A percentile compares a stretch with the other conserved stretches of the same genome.
These are phyloP conservation scores for Umbilicus rupestris DNA, from an alignment of 164 flowering plant genomes.

Conservation along the genomic window DNA sequence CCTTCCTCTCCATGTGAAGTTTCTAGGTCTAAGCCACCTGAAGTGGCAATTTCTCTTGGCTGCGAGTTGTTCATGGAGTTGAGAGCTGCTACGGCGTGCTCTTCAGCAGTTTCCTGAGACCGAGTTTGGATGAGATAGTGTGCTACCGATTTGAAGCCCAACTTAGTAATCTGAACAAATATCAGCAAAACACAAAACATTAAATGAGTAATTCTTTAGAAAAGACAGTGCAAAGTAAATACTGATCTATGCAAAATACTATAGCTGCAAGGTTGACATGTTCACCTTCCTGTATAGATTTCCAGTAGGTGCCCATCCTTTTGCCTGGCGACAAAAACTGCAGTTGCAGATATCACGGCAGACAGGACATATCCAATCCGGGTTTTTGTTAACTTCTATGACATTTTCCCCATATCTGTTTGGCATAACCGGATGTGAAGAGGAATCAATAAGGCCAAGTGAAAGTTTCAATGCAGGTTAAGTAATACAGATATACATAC, in stretches of 20 bases:
- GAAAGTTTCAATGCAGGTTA: not conserved
- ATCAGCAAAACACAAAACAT: not conserved
- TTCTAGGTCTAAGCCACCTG: not conserved
- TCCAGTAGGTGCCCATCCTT: conserved; percentile 91
- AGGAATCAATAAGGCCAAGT: not conserved
- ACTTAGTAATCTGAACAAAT: conserved; percentile 3
- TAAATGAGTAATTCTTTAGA: not conserved
- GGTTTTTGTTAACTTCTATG: conserved; percentile 63
- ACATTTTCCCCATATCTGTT: conserved; percentile 94
- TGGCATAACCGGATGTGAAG: not conserved
- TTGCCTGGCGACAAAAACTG: conserved; percentile 71
- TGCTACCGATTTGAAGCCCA: conserved; percentile 17
- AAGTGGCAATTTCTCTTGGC: not conserved
- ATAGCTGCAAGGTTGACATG: not conserved
- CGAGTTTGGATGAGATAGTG: conserved; percentile 13
- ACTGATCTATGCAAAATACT: not conserved
- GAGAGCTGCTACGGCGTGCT: conserved; percentile 3
- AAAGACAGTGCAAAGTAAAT: not conserved
- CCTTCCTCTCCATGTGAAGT: not conserved
- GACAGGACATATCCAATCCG: conserved; percentile 77
- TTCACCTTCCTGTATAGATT: conserved; percentile 54
- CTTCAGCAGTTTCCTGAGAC: conserved; percentile 7
- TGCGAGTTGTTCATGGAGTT: conserved; percentile 2
- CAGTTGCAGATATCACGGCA: conserved; percentile 98
- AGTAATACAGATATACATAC: not conserved